Conservation (phyloP, 768 basidiomycete species). For the Amanita muscaria region DNA sequence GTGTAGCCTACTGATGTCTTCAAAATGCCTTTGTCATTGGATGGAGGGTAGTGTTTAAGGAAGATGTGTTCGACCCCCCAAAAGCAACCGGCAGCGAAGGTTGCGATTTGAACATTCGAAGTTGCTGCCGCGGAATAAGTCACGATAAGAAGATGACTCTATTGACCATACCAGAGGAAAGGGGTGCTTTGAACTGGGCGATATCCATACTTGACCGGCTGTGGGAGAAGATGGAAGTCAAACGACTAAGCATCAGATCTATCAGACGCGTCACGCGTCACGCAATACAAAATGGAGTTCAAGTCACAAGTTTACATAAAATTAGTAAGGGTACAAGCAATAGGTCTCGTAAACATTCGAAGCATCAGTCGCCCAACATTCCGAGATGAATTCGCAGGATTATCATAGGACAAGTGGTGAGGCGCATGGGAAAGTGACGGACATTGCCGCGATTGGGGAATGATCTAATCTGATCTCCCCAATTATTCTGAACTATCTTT, state of each 20-base stretch:
- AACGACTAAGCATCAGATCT: constrained; percentile 1
- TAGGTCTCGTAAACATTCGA: no score
- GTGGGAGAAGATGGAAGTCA: constrained; percentile 1
- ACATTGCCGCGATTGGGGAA: no score
- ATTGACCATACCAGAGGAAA: constrained; percentile 29
- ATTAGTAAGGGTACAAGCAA: no score
- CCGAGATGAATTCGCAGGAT: no score
- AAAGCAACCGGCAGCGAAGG: constrained; percentile 63
- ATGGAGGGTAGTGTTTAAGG: constrained; percentile 65
- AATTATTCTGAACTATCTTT: no score
- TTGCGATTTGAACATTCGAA: constrained; percentile 28
- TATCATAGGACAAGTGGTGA: no score
- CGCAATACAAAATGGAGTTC: no score
- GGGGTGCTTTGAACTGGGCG: constrained; percentile 29
- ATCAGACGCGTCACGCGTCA: no score
- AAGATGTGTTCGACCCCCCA: constrained; percentile 88
- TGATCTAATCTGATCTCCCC: no score
- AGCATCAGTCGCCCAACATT: no score
- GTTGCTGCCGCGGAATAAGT: constrained; percentile 9
- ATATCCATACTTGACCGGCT: constrained; percentile 24
- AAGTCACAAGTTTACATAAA: no score
- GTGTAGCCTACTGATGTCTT: constrained; percentile 76
- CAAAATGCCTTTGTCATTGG: constrained; percentile 65
- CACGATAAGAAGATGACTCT: background rate
- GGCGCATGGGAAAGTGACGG: no score